Conservation (phyloP, 75 land plant species). For the Chamaecyparis obtusa region DNA sequence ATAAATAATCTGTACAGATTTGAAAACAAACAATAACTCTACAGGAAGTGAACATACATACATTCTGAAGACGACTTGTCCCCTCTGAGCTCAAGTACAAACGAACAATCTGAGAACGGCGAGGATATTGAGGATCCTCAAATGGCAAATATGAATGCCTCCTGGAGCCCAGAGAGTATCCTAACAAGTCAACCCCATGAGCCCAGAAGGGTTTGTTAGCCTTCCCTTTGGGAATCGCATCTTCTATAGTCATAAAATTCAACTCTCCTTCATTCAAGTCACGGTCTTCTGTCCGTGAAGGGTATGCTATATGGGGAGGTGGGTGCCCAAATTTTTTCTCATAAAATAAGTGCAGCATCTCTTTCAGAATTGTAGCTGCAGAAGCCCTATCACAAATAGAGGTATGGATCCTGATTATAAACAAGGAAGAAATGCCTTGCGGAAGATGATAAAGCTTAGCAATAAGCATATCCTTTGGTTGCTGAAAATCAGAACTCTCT, state of each 20-base stretch:
- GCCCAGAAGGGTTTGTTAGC: conserved; percentile 90
- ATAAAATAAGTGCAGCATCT: conserved; percentile 33
- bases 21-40: not conserved
- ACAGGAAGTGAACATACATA: conserved; percentile 26
- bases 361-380: conserved; percentile 55
- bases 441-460: conserved; percentile 21
- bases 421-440: conserved; percentile 15
- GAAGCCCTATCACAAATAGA: conserved; percentile 76
- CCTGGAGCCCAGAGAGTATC: conserved; percentile 79
- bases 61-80: conserved; percentile 48
- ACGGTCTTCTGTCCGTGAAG: not conserved
- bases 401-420: conserved; percentile 69
- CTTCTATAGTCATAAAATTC: conserved; percentile 52
- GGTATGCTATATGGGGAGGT: not conserved
- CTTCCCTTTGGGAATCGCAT: conserved; percentile 57
- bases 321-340: conserved; percentile 17
- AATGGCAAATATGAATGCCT: conserved; percentile 62
- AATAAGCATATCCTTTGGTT: conserved; percentile 30
- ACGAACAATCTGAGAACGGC: conserved; percentile 52
- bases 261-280: conserved; percentile 4
- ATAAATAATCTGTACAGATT: not conserved
- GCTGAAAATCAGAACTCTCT: conserved; percentile 13
- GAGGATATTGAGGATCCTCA: conserved; percentile 30
- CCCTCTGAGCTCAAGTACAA: conserved; percentile 39
- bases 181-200: conserved; percentile 80